Conservation (phyloP, 2,329 filamentous ascomycete genomes). For the Lachnellula suecica region DNA sequence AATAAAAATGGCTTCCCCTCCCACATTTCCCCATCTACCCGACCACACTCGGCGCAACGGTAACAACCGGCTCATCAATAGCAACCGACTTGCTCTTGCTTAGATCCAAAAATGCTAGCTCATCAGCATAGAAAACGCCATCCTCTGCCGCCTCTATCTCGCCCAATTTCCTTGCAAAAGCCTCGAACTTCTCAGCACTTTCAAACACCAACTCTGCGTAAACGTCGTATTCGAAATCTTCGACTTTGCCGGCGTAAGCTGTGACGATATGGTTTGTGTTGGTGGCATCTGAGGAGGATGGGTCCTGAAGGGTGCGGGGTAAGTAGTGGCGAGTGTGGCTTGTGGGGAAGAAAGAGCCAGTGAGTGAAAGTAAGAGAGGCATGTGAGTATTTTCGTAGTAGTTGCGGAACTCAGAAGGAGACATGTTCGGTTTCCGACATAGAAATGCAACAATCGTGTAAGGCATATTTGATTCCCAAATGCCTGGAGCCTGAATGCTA, state of each 20-base stretch:
- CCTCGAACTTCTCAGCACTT: background rate
- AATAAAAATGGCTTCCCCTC: too few relatives aligned
- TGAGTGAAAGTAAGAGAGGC: background rate
- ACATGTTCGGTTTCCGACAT: background rate
- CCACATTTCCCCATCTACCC: too few relatives aligned
- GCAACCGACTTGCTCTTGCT: background rate
- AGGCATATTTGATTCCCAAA: too few relatives aligned
- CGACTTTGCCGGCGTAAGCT: background rate
- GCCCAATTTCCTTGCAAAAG: background rate
- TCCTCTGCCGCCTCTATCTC: background rate
- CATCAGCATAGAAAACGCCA: background rate
- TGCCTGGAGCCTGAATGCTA: too few relatives aligned
- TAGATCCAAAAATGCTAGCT: background rate
- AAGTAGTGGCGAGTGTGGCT: background rate
- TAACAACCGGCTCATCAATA: background rate
- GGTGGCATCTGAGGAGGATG: background rate
- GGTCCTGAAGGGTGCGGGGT: background rate
- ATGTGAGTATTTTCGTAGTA: constrained; percentile 1
- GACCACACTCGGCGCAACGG: background rate
- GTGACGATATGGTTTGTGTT: background rate
- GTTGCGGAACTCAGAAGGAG: background rate
- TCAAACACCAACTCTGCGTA: background rate
- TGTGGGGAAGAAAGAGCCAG: background rate
- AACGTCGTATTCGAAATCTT: background rate
- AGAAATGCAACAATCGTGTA: constrained; percentile 1